A percentile compares a stretch with the other conserved stretches of the same genome.
Evolutionary conservation across 2,329 filamentous ascomycete species (phyloP).

Genomic region (Purpureocillium lavendulum): DNA sequence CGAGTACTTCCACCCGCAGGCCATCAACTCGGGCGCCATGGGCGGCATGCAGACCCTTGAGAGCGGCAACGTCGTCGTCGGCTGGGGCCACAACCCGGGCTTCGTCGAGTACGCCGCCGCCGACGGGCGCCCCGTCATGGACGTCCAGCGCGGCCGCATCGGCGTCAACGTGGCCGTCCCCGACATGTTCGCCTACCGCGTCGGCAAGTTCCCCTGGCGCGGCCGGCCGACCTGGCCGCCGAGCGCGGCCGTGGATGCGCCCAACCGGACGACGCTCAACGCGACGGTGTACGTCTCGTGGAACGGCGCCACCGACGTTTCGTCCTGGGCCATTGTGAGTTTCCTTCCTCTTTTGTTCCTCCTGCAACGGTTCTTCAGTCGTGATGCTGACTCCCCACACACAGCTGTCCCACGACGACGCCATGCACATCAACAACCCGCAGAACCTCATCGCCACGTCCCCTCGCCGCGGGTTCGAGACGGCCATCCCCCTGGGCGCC

Average conservation of each 20-base stretch:
- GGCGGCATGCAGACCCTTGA: constrained; percentile 16
- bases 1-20: constrained; percentile 19
- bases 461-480: background rate
- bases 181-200: constrained; percentile 20
- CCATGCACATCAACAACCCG: background rate
- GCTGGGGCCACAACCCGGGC: constrained; percentile 1
- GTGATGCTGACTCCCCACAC: background rate
- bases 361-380: background rate
- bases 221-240: constrained; percentile 19
- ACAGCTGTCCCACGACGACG: background rate
- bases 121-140: background rate
- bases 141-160: constrained; percentile 9
- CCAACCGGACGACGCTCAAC: background rate
- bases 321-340: background rate
- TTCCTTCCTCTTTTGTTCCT: background rate
- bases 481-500: background rate
- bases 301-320: background rate
- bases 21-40: constrained; percentile 16
- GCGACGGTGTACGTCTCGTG: background rate
- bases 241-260: constrained; percentile 8
- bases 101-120: background rate
- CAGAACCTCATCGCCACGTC: background rate
- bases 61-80: constrained; percentile 18
- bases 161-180: constrained; percentile 9
- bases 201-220: constrained; percentile 16